phyloP scores from a whole-genome alignment of 768 basidiomycete species.

The Hygrocybe punicea region DNA sequence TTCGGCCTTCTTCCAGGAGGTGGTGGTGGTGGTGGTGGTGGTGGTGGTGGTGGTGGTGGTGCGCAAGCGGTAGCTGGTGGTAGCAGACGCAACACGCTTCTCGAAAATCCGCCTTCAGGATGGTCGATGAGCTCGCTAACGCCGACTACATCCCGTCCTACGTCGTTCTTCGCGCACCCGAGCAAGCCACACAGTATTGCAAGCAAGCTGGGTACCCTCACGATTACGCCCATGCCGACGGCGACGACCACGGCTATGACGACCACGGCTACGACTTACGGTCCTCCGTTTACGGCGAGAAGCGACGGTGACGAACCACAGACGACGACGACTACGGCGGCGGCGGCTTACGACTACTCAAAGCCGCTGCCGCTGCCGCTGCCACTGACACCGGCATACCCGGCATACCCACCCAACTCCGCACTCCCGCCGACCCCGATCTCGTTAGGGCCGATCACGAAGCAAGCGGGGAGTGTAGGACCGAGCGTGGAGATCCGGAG shows the following conservation, averaged over 20 bases:
- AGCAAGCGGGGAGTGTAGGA: constrained; percentile 48
- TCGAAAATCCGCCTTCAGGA: constrained; percentile 33
- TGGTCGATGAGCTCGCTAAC: constrained; percentile 23
- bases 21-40: too few relatives aligned
- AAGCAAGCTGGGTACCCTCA: constrained; percentile 19
- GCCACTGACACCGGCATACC: constrained; percentile 70
- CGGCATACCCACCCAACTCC: constrained; percentile 54
- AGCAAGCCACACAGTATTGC: constrained; percentile 6
- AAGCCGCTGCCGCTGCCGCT: constrained; percentile 54
- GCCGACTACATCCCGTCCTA: constrained; percentile 22
- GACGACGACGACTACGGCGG: constrained; percentile 18
- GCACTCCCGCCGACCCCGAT: constrained; percentile 51
- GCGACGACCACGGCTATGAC: constrained; percentile 39
- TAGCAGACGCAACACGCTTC: constrained; percentile 53
- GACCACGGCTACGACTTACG: constrained; percentile 54
- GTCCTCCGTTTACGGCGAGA: constrained; percentile 39
- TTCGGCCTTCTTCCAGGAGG: too few relatives aligned
- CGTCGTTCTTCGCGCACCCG: constrained; percentile 7
- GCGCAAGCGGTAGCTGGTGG: constrained; percentile 50
- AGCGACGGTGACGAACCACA: constrained; percentile 2
- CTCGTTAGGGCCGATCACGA: constrained; percentile 53
- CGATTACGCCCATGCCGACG: constrained; percentile 33
- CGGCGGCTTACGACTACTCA: constrained; percentile 45
- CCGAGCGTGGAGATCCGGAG: constrained; percentile 65
- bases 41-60: too few relatives aligned